These are phyloP conservation scores for Gnetum montanum DNA, from an alignment of 75 land plant genomes.

Conservation along the genomic window DNA sequence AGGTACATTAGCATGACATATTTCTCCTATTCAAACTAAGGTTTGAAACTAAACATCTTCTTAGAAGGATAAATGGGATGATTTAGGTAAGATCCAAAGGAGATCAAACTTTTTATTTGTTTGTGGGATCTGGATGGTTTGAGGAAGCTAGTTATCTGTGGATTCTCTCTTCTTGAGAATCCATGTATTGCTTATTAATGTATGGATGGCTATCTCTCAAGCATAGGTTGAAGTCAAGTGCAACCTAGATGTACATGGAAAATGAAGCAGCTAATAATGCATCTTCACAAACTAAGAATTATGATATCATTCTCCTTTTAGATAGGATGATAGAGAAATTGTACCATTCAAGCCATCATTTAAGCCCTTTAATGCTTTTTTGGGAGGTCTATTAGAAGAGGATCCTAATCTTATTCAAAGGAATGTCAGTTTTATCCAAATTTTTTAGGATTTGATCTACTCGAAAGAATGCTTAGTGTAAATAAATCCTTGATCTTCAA, in stretches of 20 bases:
- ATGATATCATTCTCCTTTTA: constrained; percentile 1
- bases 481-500: not conserved
- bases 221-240: not conserved
- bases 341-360: not conserved
- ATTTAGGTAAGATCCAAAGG: not conserved
- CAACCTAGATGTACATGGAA: not conserved
- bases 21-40: no score
- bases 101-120: not conserved
- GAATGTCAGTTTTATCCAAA: no score
- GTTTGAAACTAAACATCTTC: not conserved
- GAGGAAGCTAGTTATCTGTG: not conserved
- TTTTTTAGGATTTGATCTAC: not conserved
- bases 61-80: not conserved
- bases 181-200: constrained; percentile 21
- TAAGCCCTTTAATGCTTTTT: not conserved
- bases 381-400: not conserved
- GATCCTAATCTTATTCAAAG: not conserved
- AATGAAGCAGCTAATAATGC: constrained; percentile 6
- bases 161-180: constrained; percentile 27
- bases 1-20: no score
- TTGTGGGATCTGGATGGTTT: constrained; percentile 3
- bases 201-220: constrained; percentile 13
- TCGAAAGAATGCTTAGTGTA: not conserved
- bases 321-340: not conserved
- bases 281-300: constrained; percentile 13